Conservation (phyloP, 768 basidiomycete species). For the Termitomyces sp. region DNA sequence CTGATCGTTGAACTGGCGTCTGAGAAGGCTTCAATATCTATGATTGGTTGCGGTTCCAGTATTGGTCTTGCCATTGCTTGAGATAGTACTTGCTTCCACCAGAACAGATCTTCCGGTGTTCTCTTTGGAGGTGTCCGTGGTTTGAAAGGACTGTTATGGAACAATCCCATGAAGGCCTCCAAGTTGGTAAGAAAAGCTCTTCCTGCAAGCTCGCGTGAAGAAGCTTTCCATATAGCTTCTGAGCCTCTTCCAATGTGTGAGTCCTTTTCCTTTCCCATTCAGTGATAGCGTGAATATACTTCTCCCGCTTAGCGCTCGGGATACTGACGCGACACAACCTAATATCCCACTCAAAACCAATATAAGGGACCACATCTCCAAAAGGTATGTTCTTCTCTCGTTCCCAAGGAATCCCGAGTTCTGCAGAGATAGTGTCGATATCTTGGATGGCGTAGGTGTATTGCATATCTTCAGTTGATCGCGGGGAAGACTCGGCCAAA, state of each 20-base stretch:
- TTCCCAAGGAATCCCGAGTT: neutral
- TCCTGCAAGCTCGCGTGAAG: neutral
- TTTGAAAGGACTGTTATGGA: conserved; percentile 26
- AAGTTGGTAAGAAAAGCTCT: conserved; percentile 13
- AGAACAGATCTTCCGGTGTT: conserved; percentile 23
- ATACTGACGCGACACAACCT: neutral
- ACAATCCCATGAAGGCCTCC: conserved; percentile 31
- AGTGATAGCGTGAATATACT: neutral
- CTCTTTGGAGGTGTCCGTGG: conserved; percentile 17
- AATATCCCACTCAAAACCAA: neutral
- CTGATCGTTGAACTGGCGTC: conserved; percentile 32
- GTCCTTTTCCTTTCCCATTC: neutral
- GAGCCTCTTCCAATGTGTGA: neutral
- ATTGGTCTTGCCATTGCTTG: conserved; percentile 19
- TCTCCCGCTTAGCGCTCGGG: neutral
- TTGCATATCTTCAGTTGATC: neutral
- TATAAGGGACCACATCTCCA: neutral
- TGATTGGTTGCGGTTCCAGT: conserved; percentile 20
- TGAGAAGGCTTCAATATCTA: conserved; percentile 32
- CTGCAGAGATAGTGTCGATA: neutral
- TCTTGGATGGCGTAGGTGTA: neutral
- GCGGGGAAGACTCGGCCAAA: neutral
- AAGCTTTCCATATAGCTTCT: neutral
- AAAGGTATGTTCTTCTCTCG: neutral
- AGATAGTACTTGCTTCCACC: conserved; percentile 28